phyloP scores from a whole-genome alignment of 352 stramenopile genomes.

The Phytopythium litorale region DNA sequence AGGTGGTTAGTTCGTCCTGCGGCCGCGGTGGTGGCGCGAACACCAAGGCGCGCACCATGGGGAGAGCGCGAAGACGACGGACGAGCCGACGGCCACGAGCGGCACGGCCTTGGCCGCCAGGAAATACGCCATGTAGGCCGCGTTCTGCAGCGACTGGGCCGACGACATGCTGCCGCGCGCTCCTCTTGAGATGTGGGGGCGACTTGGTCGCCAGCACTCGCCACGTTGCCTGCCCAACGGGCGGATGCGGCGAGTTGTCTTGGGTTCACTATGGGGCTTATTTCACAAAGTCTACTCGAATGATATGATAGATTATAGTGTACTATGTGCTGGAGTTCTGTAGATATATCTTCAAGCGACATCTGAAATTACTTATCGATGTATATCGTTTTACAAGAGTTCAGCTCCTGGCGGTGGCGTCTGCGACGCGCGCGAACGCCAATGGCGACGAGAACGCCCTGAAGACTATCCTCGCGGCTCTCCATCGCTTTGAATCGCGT shows the following conservation, averaged over 20 bases:
- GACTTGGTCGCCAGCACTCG: background rate
- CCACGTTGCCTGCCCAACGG: background rate
- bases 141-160: conserved; percentile 50
- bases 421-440: background rate
- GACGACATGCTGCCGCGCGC: conserved; percentile 33
- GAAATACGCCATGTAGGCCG: conserved; percentile 69
- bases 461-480: background rate
- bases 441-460: background rate
- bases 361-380: background rate
- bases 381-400: background rate
- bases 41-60: conserved; percentile 31
- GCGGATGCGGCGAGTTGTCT: background rate
- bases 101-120: conserved; percentile 58
- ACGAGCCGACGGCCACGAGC: conserved; percentile 51
- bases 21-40: no score
- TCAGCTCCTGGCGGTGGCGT: background rate
- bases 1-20: background rate
- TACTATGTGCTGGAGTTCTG: no score
- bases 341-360: background rate
- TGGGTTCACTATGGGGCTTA: background rate
- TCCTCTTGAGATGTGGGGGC: background rate
- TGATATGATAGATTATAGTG: background rate
- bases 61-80: conserved; percentile 66
- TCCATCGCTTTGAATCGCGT: conserved; percentile 17
- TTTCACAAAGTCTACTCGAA: no score